Evolutionary conservation across 345 rosid genomes (phyloP), one percentile per base, ranked within the genome.

Genomic region (Turritis glabra): DNA sequence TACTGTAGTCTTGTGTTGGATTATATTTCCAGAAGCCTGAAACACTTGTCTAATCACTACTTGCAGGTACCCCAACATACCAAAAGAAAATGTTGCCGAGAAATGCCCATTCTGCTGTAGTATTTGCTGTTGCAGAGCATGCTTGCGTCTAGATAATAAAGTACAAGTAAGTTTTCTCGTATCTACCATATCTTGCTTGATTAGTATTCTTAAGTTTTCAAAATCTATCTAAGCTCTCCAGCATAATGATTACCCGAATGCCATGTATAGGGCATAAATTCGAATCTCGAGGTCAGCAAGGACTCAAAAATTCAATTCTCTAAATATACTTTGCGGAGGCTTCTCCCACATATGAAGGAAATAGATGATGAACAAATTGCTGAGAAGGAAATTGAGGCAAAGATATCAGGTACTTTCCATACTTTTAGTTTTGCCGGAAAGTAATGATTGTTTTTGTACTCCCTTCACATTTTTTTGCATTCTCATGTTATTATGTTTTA

Each of bases 41-140:
- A 37, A 41, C 17, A 40, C 29, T 67, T 59, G 21, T 37, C 12
- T 51, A 5, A 12, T 33, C 1, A 19, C 66, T 47, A 10, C 64
- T 22, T 22, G 1, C 38, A 88, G 89, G 92, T 90, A 86, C 70
- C 89, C 91, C 29, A 63, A 43, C 9, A 68, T 70, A 80, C 7
- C 76, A 19, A 72, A 82, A 64, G 82, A 84, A 56, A 80, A 75
- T 2, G 40, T 89, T 76, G 84, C 82, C 27, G 53, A 72, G 12
- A 72, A 64, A 58, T 86, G 90, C 55, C 90, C 92, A 1, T 69
- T 82, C 69, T 85, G 94, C 70, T 77, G 64, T 19, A 64, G 71
- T 35, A 87, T 72, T 64, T 87, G 94, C 84, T 86, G 85, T 63
- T 89, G 97, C 75, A 85, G 83, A 80, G 65, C 87, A 8, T 90